A percentile compares a stretch with the other conserved stretches of the same genome.
phyloP scores from a whole-genome alignment of 805 yeast species.

The Hanseniaspora taiwanica region DNA sequence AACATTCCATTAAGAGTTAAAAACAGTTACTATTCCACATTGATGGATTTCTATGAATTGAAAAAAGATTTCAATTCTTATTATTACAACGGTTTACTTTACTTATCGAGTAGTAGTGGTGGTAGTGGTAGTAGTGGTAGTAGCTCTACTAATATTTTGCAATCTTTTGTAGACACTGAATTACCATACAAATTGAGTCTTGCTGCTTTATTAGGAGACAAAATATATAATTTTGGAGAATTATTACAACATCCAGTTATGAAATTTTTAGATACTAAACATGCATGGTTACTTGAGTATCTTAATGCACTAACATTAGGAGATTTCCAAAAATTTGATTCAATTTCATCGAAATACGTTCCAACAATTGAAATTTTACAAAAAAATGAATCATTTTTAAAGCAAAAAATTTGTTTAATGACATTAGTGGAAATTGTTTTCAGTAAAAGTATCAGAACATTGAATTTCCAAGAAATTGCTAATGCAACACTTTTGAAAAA shows the following conservation, averaged over 20 bases:
- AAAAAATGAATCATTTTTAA: slow-evolving; percentile 49
- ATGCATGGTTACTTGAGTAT: slow-evolving; percentile 60
- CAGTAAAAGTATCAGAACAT: slow-evolving; percentile 58
- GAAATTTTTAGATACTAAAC: slow-evolving; percentile 34
- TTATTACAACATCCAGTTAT: slow-evolving; percentile 77
- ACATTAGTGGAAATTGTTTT: slow-evolving; percentile 81
- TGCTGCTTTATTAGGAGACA: slow-evolving; percentile 83
- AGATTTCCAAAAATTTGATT: slow-evolving; percentile 53
- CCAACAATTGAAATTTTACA: slow-evolving; percentile 44
- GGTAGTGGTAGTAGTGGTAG: no score
- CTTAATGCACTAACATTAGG: slow-evolving; percentile 67
- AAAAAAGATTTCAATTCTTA: slow-evolving; percentile 69
- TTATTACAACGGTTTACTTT: slow-evolving; percentile 71
- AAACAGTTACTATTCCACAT: slow-evolving; percentile 73
- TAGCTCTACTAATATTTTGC: no score
- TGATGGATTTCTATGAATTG: slow-evolving; percentile 60
- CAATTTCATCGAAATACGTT: slow-evolving; percentile 27
- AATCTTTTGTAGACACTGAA: slow-evolving; percentile 23
- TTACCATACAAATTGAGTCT: slow-evolving; percentile 67
- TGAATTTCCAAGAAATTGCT: slow-evolving; percentile 63
- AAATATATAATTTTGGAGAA: slow-evolving; percentile 92
- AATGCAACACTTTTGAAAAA: slow-evolving; percentile 49
- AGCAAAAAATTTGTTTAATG: slow-evolving; percentile 87
- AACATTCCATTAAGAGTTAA: slow-evolving; percentile 51
- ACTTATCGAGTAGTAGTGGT: no score